These are phyloP conservation scores for Herpetospermum pedunculosum DNA, from an alignment of 306 rosid species.

Conservation along the genomic window DNA sequence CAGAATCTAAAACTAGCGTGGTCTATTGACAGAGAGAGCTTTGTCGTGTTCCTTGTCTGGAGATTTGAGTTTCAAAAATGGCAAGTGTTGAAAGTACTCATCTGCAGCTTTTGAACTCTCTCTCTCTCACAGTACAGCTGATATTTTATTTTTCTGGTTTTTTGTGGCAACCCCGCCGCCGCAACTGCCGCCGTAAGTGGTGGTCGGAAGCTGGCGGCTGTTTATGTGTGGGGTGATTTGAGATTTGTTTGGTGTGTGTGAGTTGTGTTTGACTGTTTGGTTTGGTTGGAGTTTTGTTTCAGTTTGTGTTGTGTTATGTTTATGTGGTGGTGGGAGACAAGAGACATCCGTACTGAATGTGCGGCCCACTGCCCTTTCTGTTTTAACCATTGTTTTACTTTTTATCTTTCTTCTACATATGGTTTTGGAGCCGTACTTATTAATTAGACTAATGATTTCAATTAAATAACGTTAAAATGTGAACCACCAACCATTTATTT, in stretches of 20 bases:
- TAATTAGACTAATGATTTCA: neutral
- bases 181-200: neutral
- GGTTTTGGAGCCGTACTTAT: neutral
- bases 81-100: too few species aligned
- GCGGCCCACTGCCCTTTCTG: neutral
- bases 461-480: too few species aligned
- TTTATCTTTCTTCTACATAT: neutral
- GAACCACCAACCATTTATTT: too few species aligned
- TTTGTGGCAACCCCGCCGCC: too few species aligned
- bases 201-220: neutral
- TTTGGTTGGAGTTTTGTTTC: neutral
- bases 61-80: neutral
- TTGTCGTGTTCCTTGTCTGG: neutral
- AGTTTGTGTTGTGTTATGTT: too few species aligned
- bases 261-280: too few species aligned
- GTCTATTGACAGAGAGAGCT: neutral
- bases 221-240: neutral
- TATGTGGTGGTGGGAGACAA: neutral
- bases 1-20: neutral
- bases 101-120: too few species aligned
- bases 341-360: neutral
- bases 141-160: too few species aligned
- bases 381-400: neutral
- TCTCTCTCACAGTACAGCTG: too few species aligned
- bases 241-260: too few species aligned